These are phyloP conservation scores for Tuber brumale DNA, from an alignment of 495 filamentous ascomycete genomes.

Conservation along the genomic window DNA sequence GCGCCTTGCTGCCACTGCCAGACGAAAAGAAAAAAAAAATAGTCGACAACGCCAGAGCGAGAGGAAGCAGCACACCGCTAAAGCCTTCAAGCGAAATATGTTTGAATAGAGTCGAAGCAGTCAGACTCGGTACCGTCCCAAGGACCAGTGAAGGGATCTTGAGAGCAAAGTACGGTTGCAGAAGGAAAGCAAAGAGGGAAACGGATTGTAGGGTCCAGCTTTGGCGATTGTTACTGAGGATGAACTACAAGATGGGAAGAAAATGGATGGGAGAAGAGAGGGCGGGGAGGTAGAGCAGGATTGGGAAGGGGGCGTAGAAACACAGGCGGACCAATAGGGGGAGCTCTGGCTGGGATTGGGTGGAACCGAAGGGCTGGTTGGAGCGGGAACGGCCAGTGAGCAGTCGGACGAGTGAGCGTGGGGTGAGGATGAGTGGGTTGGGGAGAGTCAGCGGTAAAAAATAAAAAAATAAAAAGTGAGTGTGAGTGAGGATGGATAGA, in stretches of 20 bases:
- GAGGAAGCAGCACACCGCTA: not conserved
- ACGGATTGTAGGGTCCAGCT: slow-evolving; percentile 38
- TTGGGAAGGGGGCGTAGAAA: slow-evolving; percentile 33
- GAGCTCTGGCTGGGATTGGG: slow-evolving; percentile 32
- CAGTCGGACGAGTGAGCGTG: slow-evolving; percentile 2
- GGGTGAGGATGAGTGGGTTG: slow-evolving; percentile 5
- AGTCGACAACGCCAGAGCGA: not conserved
- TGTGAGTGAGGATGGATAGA: not conserved
- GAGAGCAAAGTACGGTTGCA: slow-evolving; percentile 26
- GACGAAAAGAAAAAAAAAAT: not conserved
- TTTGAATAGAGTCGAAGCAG: not conserved
- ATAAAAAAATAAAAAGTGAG: not conserved
- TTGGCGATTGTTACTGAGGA: slow-evolving; percentile 28
- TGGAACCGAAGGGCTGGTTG: slow-evolving; percentile 35
- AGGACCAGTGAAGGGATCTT: slow-evolving; percentile 30
- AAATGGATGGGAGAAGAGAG: slow-evolving; percentile 23
- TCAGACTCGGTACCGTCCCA: slow-evolving; percentile 36
- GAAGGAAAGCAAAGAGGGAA: slow-evolving; percentile 33
- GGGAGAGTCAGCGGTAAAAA: not conserved
- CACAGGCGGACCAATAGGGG: slow-evolving; percentile 30
- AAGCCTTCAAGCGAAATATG: not conserved
- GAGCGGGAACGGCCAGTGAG: slow-evolving; percentile 20
- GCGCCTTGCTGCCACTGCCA: not conserved
- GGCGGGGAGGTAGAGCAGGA: slow-evolving; percentile 34
- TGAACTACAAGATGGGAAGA: slow-evolving; percentile 30